Evolutionary conservation across 306 rosid species (phyloP), one percentile per base, ranked within the genome.

Genomic region (Glycine latifolia): DNA sequence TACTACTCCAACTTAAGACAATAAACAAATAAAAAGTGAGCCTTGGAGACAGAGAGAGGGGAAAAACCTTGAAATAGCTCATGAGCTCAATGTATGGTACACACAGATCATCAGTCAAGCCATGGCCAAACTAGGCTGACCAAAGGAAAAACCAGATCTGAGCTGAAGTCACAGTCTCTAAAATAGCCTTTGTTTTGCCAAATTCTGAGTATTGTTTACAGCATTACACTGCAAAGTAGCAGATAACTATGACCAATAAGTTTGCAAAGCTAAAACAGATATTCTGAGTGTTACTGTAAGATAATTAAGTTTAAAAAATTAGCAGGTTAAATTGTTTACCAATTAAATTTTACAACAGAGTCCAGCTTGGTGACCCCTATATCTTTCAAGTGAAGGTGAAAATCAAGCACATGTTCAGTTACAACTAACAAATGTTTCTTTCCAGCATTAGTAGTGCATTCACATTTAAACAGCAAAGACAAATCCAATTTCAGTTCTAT

Each of bases 1-100:
- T 75, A 71, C 81, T 54, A 68, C 79, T 56, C 15, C 14, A 71
- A 72, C 66, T 61, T 3, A 8, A 71, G 67, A 77, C 43, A 69
- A 67, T 13, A 77, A 81, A 31, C 56, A 85, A 54, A 65, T 55
- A 10, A 39, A 8, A 70, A 61, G 63, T 11, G 62, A 37, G 20
- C 46, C 66, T 65, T 13, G 47, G 43, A 13, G 69, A 35, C 61
- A 49, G 48, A 48, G 39, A 26, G 60, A 78, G 74, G 60, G 58
- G 70, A 79, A 76, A 82, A 60, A 90, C 86, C 84, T 82, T 17
- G 54, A 52, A 58, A 85, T 68, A 61, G 81, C 63, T 83, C 79
- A 35, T 46, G 60, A 77, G 70, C 68, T 71, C 75, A 15, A 71
- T 79, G 77, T 67, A 55, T 39, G 77, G 65, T n/a, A 55, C 53